Conservation (phyloP, 495 filamentous ascomycete genomes). For the Neurospora sp. region DNA sequence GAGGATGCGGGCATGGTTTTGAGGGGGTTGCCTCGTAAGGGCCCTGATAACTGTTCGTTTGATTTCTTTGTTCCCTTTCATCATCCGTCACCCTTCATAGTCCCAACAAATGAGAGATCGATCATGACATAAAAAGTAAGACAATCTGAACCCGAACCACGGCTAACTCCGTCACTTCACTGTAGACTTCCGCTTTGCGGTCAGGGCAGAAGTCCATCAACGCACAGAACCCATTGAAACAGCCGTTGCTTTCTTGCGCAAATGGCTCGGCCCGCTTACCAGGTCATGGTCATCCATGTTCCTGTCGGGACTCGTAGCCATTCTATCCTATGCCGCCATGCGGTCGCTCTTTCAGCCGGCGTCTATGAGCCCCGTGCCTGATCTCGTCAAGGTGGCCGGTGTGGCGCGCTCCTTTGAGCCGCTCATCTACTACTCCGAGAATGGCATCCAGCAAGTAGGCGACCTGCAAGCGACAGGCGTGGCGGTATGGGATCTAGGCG, state of each 20-base stretch:
- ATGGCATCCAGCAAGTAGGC: slow-evolving; percentile 71
- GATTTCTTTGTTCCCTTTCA: slow-evolving; percentile 7
- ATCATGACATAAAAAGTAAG: background rate
- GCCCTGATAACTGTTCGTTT: slow-evolving; percentile 29
- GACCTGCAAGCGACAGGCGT: slow-evolving; percentile 82
- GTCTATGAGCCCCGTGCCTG: slow-evolving; percentile 58
- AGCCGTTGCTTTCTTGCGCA: slow-evolving; percentile 52
- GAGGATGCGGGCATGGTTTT: slow-evolving; percentile 1
- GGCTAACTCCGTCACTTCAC: slow-evolving; percentile 17
- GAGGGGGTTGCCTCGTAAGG: slow-evolving; percentile 6
- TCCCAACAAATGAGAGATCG: background rate
- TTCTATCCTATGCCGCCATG: slow-evolving; percentile 50
- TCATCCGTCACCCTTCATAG: background rate
- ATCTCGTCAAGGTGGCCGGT: slow-evolving; percentile 80
- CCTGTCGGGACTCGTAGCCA: slow-evolving; percentile 38
- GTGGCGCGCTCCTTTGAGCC: slow-evolving; percentile 85
- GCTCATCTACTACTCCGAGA: slow-evolving; percentile 83
- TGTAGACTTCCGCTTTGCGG: slow-evolving; percentile 74
- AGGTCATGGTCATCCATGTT: slow-evolving; percentile 59
- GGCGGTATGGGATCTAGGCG: slow-evolving; percentile 85
- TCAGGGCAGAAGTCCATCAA: slow-evolving; percentile 79
- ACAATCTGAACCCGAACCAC: background rate
- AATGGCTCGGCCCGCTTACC: slow-evolving; percentile 43
- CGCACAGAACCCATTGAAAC: slow-evolving; percentile 75
- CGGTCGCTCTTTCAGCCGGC: slow-evolving; percentile 60